These are phyloP conservation scores for Aegilops bicornis DNA, from an alignment of 176 grass and related monocot genomes.

Conservation along the genomic window DNA sequence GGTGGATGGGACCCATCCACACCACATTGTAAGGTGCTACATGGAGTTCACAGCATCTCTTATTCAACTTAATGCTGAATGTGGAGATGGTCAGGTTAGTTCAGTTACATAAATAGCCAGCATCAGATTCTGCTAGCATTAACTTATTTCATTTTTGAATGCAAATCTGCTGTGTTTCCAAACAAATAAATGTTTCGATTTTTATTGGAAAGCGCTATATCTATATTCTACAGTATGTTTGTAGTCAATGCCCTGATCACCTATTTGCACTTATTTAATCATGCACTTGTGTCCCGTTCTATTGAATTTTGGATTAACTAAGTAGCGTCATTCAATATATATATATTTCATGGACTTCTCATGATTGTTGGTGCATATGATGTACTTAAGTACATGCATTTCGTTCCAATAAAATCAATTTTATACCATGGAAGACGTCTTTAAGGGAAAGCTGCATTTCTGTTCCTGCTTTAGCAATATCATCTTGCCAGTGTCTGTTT, in stretches of 20 bases:
- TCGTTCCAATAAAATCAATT: background rate
- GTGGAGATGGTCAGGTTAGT: conserved; percentile 90
- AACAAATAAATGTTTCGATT: background rate
- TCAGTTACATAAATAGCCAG: conserved; percentile 16
- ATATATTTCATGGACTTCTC: background rate
- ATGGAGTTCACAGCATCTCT: conserved; percentile 87
- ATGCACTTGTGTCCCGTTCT: background rate
- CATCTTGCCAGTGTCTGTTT: background rate
- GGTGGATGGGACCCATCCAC: conserved; percentile 72
- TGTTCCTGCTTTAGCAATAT: background rate
- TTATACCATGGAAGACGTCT: conserved; percentile 8
- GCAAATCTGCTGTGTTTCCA: background rate
- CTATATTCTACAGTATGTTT: background rate
- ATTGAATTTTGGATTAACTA: background rate
- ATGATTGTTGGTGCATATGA: background rate
- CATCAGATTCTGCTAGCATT: conserved; percentile 4
- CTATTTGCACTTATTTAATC: conserved; percentile 4
- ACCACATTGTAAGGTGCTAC: conserved; percentile 81
- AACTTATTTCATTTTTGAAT: background rate
- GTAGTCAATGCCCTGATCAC: background rate
- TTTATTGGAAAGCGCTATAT: background rate
- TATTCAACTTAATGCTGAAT: conserved; percentile 85
- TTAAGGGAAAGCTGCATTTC: background rate
- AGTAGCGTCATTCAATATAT: background rate
- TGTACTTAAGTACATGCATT: background rate